A percentile compares a stretch with the other conserved stretches of the same genome.
Conservation (phyloP, 1,139 yeast species). For the Yamadazyma songkhlaensis region DNA sequence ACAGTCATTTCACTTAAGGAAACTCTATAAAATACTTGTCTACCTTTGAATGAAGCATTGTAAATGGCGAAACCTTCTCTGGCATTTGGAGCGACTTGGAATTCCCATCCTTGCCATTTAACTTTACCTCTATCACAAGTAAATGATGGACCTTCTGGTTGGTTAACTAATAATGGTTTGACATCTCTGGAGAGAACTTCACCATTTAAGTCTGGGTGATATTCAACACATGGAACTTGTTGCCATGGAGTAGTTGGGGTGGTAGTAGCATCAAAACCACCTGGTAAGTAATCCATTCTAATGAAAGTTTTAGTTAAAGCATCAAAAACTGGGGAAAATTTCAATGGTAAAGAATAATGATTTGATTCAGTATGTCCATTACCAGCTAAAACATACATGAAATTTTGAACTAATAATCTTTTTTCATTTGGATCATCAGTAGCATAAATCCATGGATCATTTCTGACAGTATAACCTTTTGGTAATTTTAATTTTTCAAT, state of each 20-base stretch:
- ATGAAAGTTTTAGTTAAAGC: slow-evolving; percentile 61
- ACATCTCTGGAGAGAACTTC: slow-evolving; percentile 53
- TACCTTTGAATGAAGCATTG: slow-evolving; percentile 76
- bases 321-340: slow-evolving; percentile 80
- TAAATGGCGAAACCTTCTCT: slow-evolving; percentile 86
- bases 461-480: slow-evolving; percentile 53
- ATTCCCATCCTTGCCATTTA: slow-evolving; percentile 89
- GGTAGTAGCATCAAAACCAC: slow-evolving; percentile 63
- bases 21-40: slow-evolving; percentile 75
- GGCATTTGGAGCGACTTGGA: slow-evolving; percentile 68
- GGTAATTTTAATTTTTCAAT: slow-evolving; percentile 64
- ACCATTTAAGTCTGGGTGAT: slow-evolving; percentile 72
- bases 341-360: slow-evolving; percentile 81
- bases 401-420: slow-evolving; percentile 68
- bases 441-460: slow-evolving; percentile 90
- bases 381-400: slow-evolving; percentile 72
- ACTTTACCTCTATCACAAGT: slow-evolving; percentile 52
- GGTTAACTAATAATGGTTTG: slow-evolving; percentile 72
- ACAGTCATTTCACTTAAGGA: slow-evolving; percentile 88
- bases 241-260: slow-evolving; percentile 63
- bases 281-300: slow-evolving; percentile 77
- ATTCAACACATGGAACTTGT: slow-evolving; percentile 60
- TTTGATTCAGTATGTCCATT: slow-evolving; percentile 74
- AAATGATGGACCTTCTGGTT: slow-evolving; percentile 88
- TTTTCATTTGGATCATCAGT: slow-evolving; percentile 61